Evolutionary conservation across 2,329 filamentous ascomycete genomes (phyloP), one percentile per base, ranked within the genome.

Genomic region (Pseudogymnoascus sp.): DNA sequence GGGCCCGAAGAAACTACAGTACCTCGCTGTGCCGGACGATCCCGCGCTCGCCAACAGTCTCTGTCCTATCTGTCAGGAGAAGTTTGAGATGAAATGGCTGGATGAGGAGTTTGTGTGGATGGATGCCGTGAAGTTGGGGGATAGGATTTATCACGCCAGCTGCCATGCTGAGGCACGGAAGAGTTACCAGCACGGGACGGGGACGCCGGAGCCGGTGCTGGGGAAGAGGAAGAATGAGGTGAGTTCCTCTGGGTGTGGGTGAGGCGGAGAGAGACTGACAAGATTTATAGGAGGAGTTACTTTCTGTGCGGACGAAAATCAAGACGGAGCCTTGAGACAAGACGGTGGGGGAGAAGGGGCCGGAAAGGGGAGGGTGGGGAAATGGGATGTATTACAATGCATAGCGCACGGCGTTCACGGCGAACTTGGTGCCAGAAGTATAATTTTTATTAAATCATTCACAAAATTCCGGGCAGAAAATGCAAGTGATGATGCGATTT

Each of bases 101-200:
- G 91, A 95, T 69, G 91, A 95, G 66, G 93, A 99, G 71, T 97
- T 92, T 83, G 93, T 99, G 41, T 97, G 94, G 90, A 88, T 91
- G 74, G 93, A 99, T 74, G 90, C 93, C 0, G 81, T 90, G 60
- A 83, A 88, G 66, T 84, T 95, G 30, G 90, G 89, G 36, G 85
- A 82, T 62, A 86, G 91, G 66, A 88, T 94, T 14, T 97, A 91
- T 70, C 94, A 99, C 74, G 91, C 88, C 9, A 95, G 87, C 62
- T 99, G 94, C 73, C 91, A 93, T 73, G 84, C 85, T 16, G 93
- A 97, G 76, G 89, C 90, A 33, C 88, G 84, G 36, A 88, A 85
- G 71, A 39, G 36, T 11, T 30, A 30, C n/a, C 86, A 88, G 67
- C 81, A 82, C 6, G 80, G 78, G 49, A 75, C 72, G 28, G 71